Evolutionary conservation across 2,329 filamentous ascomycete species (phyloP).

Genomic region (Colletotrichum sp.): DNA sequence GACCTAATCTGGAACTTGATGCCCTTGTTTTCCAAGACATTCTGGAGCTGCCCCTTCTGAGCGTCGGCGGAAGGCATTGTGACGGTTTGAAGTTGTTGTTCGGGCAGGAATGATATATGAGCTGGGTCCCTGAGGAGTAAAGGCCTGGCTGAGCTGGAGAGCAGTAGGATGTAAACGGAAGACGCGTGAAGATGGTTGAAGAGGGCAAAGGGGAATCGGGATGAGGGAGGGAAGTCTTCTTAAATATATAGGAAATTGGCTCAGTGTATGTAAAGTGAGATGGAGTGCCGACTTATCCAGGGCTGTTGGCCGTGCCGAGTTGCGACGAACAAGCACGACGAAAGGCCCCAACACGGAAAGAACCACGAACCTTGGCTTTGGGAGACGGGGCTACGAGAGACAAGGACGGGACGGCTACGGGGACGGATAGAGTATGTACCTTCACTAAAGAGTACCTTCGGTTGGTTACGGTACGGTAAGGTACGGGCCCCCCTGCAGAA

Average conservation of each 20-base stretch:
- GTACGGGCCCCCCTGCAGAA: background rate
- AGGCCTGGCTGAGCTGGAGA: background rate
- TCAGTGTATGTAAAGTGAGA: background rate
- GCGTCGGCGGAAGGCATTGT: conserved; percentile 9
- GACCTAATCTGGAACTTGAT: conserved; percentile 53
- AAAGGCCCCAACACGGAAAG: background rate
- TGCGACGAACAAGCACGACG: background rate
- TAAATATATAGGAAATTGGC: conserved; percentile 1
- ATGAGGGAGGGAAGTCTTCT: background rate
- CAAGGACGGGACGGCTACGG: background rate
- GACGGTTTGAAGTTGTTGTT: background rate
- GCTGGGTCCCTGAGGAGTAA: background rate
- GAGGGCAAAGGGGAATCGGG: background rate
- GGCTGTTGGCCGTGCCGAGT: background rate
- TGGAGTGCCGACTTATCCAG: conserved; percentile 8
- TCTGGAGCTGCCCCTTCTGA: conserved; percentile 4
- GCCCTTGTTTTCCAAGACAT: conserved; percentile 23
- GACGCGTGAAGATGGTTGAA: background rate
- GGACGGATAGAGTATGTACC: background rate
- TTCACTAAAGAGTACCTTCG: background rate
- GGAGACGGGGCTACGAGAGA: background rate
- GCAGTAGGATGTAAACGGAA: background rate
- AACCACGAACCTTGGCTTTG: background rate
- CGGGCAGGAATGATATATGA: background rate
- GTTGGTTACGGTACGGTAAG: background rate